Evolutionary conservation across 2,329 filamentous ascomycete species (phyloP).

Genomic region (Triangularia verruculosa): DNA sequence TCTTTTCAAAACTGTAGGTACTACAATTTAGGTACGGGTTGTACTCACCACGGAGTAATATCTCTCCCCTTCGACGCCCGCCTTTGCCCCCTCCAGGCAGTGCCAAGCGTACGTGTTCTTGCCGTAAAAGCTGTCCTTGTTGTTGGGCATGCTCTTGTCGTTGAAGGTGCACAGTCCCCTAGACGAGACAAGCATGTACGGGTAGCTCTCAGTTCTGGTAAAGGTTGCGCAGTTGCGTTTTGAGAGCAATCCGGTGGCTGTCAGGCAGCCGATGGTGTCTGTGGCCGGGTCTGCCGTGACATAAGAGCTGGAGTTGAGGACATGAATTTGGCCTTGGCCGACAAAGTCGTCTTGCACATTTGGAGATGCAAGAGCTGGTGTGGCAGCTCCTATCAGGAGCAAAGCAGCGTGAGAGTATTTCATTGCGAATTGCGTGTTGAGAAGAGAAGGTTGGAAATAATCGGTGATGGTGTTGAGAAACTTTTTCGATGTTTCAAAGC

Average conservation of each 20-base stretch:
- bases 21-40: too few relatives aligned
- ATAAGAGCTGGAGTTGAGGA: constrained; percentile 19
- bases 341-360: constrained; percentile 13
- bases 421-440: neutral
- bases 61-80: neutral
- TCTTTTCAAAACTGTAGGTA: too few relatives aligned
- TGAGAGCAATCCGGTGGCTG: constrained; percentile 13
- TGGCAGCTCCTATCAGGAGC: neutral
- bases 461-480: neutral
- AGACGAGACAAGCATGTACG: constrained; percentile 11
- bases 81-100: constrained; percentile 7
- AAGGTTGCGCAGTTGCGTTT: constrained; percentile 22
- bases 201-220: neutral
- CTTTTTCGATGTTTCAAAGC: too few relatives aligned
- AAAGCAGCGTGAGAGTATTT: neutral
- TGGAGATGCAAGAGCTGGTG: neutral
- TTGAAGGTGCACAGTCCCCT: constrained; percentile 20
- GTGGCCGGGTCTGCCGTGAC: neutral
- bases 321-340: constrained; percentile 19
- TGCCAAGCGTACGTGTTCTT: constrained; percentile 17
- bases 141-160: constrained; percentile 17
- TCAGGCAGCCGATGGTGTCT: constrained; percentile 26
- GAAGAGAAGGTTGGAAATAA: neutral
- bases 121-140: constrained; percentile 24
- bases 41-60: constrained; percentile 25